A percentile compares a stretch with the other conserved stretches of the same genome.
Evolutionary conservation across 106 monocot species (phyloP).

Genomic region (Agapanthus africanus): DNA sequence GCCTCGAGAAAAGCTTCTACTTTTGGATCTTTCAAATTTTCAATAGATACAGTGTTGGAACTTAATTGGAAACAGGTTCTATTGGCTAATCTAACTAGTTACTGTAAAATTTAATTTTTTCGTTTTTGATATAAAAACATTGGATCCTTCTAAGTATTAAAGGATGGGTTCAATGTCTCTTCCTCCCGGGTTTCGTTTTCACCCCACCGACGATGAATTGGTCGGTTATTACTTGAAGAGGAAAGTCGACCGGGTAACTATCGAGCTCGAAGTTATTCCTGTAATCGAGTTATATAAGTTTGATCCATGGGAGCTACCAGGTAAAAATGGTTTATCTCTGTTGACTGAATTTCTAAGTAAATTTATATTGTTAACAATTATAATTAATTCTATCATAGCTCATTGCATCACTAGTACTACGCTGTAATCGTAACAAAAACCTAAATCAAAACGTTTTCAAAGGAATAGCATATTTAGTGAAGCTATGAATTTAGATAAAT

Average conservation of each 20-base stretch:
- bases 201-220: constrained; percentile 63
- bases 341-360: too few relatives aligned
- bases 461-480: too few relatives aligned
- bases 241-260: constrained; percentile 46
- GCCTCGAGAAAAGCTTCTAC: constrained; percentile 46
- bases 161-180: constrained; percentile 38
- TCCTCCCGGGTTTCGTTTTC: constrained; percentile 69
- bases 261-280: constrained; percentile 76
- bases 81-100: too few relatives aligned
- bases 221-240: constrained; percentile 72
- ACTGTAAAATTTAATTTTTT: too few relatives aligned
- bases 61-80: constrained; percentile 6
- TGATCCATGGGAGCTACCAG: constrained; percentile 73
- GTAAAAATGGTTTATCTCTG: too few relatives aligned
- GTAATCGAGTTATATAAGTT: constrained; percentile 61
- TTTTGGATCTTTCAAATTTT: constrained; percentile 68
- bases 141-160: constrained; percentile 2
- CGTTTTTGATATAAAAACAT: too few relatives aligned
- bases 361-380: too few relatives aligned
- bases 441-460: too few relatives aligned
- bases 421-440: too few relatives aligned
- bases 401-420: background rate
- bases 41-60: constrained; percentile 30
- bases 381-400: background rate
- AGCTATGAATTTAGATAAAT: too few relatives aligned